A percentile compares a stretch with the other conserved stretches of the same genome.
Evolutionary conservation across 805 yeast species (phyloP).

Genomic region (Metschnikowia baotianmanensis): DNA sequence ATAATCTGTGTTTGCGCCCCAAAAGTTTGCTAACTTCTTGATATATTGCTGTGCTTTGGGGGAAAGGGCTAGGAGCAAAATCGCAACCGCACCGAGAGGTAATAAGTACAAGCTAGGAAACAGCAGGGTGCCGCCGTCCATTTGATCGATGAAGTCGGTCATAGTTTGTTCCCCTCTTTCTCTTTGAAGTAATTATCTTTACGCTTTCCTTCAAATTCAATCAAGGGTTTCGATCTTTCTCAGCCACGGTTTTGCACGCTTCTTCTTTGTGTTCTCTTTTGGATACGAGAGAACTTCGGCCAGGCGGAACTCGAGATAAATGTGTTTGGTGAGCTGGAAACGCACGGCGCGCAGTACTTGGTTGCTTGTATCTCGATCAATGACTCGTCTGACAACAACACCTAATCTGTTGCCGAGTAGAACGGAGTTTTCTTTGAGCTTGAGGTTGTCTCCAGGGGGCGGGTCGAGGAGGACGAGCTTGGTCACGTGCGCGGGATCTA

Average conservation of each 20-base stretch:
- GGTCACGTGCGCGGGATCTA: background rate
- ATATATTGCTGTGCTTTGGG: constrained; percentile 7
- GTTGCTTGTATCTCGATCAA: background rate
- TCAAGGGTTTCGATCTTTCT: background rate
- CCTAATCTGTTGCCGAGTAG: constrained; percentile 5
- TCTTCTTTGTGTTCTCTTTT: background rate
- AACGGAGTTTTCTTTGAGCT: constrained; percentile 7
- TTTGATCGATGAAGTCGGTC: background rate
- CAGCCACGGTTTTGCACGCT: background rate
- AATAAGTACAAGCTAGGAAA: constrained; percentile 7
- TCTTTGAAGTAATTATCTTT: too few species aligned
- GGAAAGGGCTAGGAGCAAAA: constrained; percentile 7
- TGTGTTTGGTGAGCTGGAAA: constrained; percentile 2
- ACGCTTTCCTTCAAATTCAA: too few species aligned
- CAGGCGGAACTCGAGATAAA: constrained; percentile 7
- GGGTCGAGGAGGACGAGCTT: background rate
- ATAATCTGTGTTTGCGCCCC: too few species aligned
- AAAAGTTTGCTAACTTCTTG: too few species aligned
- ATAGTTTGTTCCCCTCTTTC: background rate
- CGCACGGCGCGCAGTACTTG: constrained; percentile 3
- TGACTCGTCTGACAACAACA: constrained; percentile 1
- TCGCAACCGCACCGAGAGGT: constrained; percentile 12
- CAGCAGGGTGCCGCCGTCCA: background rate
- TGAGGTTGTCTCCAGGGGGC: constrained; percentile 1
- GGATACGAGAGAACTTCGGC: background rate